These are phyloP conservation scores for Suillus bovinus DNA, from an alignment of 768 basidiomycete genomes.

Conservation along the genomic window DNA sequence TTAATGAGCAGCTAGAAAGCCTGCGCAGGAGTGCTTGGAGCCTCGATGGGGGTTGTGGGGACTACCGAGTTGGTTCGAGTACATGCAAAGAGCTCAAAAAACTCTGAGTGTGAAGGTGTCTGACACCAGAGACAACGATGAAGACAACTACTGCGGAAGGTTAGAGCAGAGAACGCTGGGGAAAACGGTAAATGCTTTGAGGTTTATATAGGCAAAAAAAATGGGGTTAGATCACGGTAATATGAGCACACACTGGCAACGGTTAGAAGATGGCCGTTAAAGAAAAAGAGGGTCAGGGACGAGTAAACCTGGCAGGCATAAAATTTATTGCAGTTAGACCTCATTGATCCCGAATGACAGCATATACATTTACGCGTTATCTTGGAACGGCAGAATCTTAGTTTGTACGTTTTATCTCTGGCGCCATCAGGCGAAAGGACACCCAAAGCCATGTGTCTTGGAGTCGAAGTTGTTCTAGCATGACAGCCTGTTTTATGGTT, in stretches of 20 bases:
- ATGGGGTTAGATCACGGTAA: constrained; percentile 15
- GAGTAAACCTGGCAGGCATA: background rate
- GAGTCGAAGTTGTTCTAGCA: constrained; percentile 5
- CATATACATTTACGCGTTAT: background rate
- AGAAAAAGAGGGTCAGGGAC: constrained; percentile 22
- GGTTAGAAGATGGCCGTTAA: constrained; percentile 10
- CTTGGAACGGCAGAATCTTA: background rate
- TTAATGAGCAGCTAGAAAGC: constrained; percentile 56
- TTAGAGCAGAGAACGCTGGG: constrained; percentile 2
- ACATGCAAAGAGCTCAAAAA: constrained; percentile 72
- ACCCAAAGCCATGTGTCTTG: constrained; percentile 2
- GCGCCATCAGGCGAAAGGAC: background rate
- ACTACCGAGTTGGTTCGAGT: constrained; percentile 91
- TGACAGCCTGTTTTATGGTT: background rate
- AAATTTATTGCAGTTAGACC: background rate
- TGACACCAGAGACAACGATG: constrained; percentile 14
- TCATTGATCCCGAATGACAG: constrained; percentile 5
- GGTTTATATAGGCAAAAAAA: constrained; percentile 33
- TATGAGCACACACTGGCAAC: background rate
- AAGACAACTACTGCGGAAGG: background rate
- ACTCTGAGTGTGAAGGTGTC: constrained; percentile 23
- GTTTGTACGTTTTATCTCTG: constrained; percentile 5
- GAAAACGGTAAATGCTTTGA: background rate
- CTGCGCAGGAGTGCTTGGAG: constrained; percentile 76
- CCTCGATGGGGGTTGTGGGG: constrained; percentile 89